Conservation (phyloP, 2,329 filamentous ascomycete genomes). For the Stagonosporopsis vannaccii region DNA sequence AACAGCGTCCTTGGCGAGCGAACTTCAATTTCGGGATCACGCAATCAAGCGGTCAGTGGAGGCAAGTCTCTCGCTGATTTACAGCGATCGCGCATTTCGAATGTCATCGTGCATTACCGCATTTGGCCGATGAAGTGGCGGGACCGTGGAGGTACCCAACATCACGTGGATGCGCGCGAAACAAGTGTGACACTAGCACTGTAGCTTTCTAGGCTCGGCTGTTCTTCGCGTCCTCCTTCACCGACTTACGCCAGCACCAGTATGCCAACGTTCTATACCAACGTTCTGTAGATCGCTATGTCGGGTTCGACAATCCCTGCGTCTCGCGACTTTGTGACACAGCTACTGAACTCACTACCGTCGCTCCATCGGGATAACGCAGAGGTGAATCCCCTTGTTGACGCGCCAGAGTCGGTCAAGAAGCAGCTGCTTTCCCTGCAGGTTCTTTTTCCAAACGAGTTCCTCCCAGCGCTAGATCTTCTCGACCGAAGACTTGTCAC, state of each 20-base stretch:
- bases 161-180: conserved; percentile 28
- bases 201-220: conserved; percentile 29
- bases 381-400: conserved; percentile 52
- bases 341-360: conserved; percentile 40
- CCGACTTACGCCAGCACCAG: conserved; percentile 17
- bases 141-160: neutral
- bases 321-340: conserved; percentile 44
- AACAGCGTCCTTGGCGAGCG: conserved; percentile 6
- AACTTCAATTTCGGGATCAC: conserved; percentile 1
- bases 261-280: too few species aligned
- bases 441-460: conserved; percentile 79
- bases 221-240: conserved; percentile 25
- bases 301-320: conserved; percentile 24
- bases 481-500: conserved; percentile 79
- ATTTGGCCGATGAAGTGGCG: conserved; percentile 15
- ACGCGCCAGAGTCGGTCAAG: conserved; percentile 36
- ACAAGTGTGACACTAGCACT: conserved; percentile 24
- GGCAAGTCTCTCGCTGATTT: neutral
- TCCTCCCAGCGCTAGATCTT: conserved; percentile 86
- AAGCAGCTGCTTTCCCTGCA: conserved; percentile 72
- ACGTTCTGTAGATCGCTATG: conserved; percentile 18
- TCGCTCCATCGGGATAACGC: conserved; percentile 27
- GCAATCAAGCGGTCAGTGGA: conserved; percentile 11
- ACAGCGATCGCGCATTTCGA: conserved; percentile 7
- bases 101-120: conserved; percentile 19